Conservation (phyloP, 345 rosid genomes). For the Odontarrhena argentea region DNA sequence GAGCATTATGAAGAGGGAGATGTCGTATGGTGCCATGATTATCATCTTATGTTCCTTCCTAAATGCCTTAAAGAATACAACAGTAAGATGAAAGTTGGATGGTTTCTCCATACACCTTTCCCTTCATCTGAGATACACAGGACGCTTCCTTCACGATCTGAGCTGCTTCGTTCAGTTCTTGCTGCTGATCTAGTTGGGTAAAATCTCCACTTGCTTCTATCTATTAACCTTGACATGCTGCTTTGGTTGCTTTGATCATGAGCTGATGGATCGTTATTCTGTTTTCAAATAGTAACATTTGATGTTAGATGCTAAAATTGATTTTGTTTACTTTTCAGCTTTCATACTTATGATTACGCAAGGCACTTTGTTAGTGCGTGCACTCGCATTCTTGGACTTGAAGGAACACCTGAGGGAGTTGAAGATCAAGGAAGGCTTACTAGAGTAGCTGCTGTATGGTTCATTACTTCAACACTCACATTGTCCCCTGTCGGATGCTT, state of each 20-base stretch:
- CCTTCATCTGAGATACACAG: constrained; percentile 99
- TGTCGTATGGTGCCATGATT: constrained; percentile 99
- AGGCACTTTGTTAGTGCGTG: constrained; percentile 99
- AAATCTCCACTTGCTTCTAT: constrained; percentile 40
- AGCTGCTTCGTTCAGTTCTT: constrained; percentile 92
- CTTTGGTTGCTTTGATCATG: not conserved
- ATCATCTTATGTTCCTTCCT: constrained; percentile 98
- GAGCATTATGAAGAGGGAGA: constrained; percentile 95
- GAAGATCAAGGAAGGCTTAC: constrained; percentile 97
- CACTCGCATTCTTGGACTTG: constrained; percentile 97
- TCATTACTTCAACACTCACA: constrained; percentile 31
- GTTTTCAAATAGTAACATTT: not conserved
- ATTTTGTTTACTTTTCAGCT: constrained; percentile 52
- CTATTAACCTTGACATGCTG: not conserved
- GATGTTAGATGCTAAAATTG: constrained; percentile 14
- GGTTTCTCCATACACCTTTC: constrained; percentile 99
- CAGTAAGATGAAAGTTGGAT: constrained; percentile 92
- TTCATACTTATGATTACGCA: constrained; percentile 98
- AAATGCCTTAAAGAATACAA: constrained; percentile 87
- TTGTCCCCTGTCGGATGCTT: constrained; percentile 1
- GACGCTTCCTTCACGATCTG: constrained; percentile 94
- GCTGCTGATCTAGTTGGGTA: constrained; percentile 99
- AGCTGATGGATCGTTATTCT: not conserved
- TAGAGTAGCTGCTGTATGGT: constrained; percentile 93
- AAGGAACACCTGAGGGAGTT: constrained; percentile 99